Evolutionary conservation across 352 stramenopile species (phyloP).

Genomic region (Blastocystis sp.): DNA sequence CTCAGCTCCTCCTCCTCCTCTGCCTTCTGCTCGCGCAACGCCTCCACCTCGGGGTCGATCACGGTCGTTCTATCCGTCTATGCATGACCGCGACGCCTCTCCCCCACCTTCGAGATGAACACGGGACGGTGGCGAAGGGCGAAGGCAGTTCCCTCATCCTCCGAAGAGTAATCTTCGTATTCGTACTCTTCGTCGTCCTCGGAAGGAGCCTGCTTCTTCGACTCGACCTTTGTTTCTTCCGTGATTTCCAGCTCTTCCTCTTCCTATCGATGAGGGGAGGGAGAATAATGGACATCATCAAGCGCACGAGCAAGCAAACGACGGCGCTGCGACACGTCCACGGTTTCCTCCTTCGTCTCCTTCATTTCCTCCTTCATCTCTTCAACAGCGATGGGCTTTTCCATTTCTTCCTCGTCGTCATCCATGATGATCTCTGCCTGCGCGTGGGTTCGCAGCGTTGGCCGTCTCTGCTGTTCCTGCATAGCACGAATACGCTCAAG

Average conservation of each 20-base stretch:
- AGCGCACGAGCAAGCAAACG: conserved; percentile 44
- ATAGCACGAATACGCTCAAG: conserved; percentile 29
- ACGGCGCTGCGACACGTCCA: not conserved
- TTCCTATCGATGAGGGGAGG: not conserved
- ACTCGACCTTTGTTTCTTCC: conserved; percentile 16
- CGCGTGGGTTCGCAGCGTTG: not conserved
- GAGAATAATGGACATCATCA: not conserved
- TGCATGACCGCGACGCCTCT: not conserved
- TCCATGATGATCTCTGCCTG: conserved; percentile 31
- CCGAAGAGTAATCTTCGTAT: conserved; percentile 55
- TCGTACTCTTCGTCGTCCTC: conserved; percentile 46
- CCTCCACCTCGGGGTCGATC: conserved; percentile 76
- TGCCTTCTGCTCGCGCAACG: conserved; percentile 75
- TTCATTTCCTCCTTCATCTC: not conserved
- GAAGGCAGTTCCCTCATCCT: conserved; percentile 64
- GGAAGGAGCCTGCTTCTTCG: not conserved
- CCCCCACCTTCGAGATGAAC: conserved; percentile 53
- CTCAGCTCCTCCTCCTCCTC: conserved; percentile 80
- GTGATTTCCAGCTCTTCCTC: conserved; percentile 4
- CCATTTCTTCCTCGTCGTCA: conserved; percentile 18
- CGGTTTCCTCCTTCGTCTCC: not conserved
- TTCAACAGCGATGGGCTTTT: not conserved
- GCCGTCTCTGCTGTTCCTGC: not conserved
- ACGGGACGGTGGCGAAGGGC: conserved; percentile 40
- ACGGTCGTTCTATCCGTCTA: conserved; percentile 56